Base-by-base conservation (phyloP, 169 alveolate genomes). In the Babesia gibsoni region DNA sequence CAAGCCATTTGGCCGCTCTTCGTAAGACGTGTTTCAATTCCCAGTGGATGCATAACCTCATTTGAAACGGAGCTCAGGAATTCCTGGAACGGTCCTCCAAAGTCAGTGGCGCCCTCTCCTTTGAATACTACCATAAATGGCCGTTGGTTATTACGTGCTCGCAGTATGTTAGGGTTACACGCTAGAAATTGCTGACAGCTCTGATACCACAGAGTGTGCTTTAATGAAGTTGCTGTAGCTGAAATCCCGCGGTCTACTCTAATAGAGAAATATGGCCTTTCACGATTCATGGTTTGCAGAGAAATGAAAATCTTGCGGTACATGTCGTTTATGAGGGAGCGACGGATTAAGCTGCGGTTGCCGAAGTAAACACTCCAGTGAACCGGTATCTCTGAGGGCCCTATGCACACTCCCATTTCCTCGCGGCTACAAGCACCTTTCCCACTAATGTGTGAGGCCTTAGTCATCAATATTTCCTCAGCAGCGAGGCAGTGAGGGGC, bases 21-120 rank as follows among this genome's bases (percentile, higher is more conserved):
- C 18, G 16, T 52, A 12, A 33, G 23, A 1, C 49, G 52, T 12
- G 89, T 57, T 16, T 84, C 69, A 36, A 83, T 58, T n/a, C 83
- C 50, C 32, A 89, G 64, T 39, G 89, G 82, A 7, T 84, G 88
- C 97, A 93, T 93, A 32, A 93, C 92, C 82, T 93, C 97, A 64
- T 89, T 89, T 18, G 94, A 89, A 4, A 93, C 82, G 42, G 93
- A 89, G 4, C 96, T 89, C 30, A 93, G 84, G 46, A 90, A 84
- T 74, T 93, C 97, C 72, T 93, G 97, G 68, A 93, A 93, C 23
- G 97, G 97, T 0, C 97, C 97, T 16, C 97, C 97, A 54, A 93
- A 93, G 68, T 93, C 97, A 0, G 97, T 91, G 20, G 96, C 93
- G 22, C 97, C 96, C 67, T 93, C 97, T 33, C 97, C 97, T 29